Evolutionary conservation across 352 stramenopile species (phyloP), one percentile per base, ranked within the genome.

Genomic region (Phytophthora sansomeana): DNA sequence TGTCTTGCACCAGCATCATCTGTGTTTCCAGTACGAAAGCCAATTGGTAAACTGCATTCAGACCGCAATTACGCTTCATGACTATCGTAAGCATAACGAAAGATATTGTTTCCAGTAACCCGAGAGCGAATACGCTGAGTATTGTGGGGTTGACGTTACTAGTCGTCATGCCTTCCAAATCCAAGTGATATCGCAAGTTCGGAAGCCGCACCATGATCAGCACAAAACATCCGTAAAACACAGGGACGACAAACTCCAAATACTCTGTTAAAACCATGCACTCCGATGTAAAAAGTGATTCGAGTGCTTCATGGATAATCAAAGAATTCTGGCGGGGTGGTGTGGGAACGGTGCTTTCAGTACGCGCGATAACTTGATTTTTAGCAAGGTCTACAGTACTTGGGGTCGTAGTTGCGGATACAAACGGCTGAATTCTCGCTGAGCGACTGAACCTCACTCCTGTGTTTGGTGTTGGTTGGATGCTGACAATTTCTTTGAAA

Each of bases 21-120:
- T 83, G 63, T 1, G 51, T 69, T 38, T 80, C 63, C 11, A 78
- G 63, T 49, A 82, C 71, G 50, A 80, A 82, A 29, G 49, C 67
- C 33, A 80, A 29, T 14, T 75, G 67, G 28, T 70, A 65, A 16
- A 82, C 17, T 11, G 44, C 21, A 28, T 42, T 28, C 48, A 55
- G 17, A 10, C 30, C 32, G 9, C 48, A 67, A 17, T 48, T 59
- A 6, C 49, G 58, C 3, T 26, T 29, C 39, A 66, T 47, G 9
- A 51, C 52, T 0, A 9, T 16, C 9, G 48, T 19, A 9, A 53
- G 57, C 4, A 74, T 19, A 10, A 50, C 59, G 7, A 78, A 39
- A 14, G 70, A 70, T 13, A 68, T 16, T 5, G 69, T 9, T 33
- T 75, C 66, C 3, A 75, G 19, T 1, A 64, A 9, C 3, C 52